phyloP scores from a whole-genome alignment of 2,329 filamentous ascomycete species.

The Hirsutella thompsonii region DNA sequence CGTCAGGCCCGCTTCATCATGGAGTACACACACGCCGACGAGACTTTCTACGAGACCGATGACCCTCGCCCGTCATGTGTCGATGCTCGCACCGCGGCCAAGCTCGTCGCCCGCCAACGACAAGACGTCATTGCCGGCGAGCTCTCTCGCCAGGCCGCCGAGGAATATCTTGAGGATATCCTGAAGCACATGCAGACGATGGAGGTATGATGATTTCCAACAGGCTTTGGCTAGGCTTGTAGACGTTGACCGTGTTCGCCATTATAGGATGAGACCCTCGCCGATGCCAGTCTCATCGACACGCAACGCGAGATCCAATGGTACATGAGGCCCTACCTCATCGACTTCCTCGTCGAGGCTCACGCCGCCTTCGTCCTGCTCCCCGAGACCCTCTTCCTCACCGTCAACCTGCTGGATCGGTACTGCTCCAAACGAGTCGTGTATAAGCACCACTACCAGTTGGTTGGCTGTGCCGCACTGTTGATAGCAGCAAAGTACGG shows the following conservation, averaged over 20 bases:
- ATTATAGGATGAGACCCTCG: constrained; percentile 62
- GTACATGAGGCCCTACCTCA: constrained; percentile 97
- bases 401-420: constrained; percentile 89
- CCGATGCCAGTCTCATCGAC: constrained; percentile 95
- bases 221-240: not conserved
- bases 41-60: constrained; percentile 43
- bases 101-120: constrained; percentile 65
- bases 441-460: constrained; percentile 97
- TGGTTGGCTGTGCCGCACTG: constrained; percentile 90
- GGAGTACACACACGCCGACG: constrained; percentile 30
- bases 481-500: constrained; percentile 97
- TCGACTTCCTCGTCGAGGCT: constrained; percentile 96
- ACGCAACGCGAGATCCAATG: constrained; percentile 99
- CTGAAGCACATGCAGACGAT: constrained; percentile 90
- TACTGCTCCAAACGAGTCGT: constrained; percentile 97
- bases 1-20: constrained; percentile 22
- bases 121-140: constrained; percentile 85
- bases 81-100: constrained; percentile 62
- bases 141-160: constrained; percentile 69
- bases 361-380: constrained; percentile 89
- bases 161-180: constrained; percentile 91
- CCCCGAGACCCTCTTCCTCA: constrained; percentile 89
- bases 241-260: constrained; percentile 11
- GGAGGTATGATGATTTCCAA: constrained; percentile 47
- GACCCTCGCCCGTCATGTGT: constrained; percentile 41